phyloP scores from a whole-genome alignment of 2,329 filamentous ascomycete species.

The Phoma herbarum region DNA sequence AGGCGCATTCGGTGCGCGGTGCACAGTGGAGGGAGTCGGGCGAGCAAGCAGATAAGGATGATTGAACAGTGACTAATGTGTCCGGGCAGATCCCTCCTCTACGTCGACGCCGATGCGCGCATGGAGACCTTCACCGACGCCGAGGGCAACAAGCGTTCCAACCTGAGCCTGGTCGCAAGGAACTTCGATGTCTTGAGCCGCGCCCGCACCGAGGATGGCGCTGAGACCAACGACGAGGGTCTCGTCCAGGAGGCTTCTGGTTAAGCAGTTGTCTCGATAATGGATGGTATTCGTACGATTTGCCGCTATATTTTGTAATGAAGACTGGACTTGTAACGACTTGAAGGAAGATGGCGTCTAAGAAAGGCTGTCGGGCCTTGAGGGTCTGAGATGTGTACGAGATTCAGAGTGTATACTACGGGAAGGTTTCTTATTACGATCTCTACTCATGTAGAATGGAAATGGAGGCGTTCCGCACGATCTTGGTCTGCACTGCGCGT shows the following conservation, averaged over 20 bases:
- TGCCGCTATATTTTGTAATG: conserved; percentile 19
- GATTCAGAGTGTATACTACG: conserved; percentile 10
- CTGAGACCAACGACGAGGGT: conserved; percentile 45
- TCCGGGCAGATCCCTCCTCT: conserved; percentile 73
- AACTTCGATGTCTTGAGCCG: conserved; percentile 48
- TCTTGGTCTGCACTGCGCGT: not conserved
- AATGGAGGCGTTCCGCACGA: conserved; percentile 11
- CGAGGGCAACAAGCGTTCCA: conserved; percentile 72
- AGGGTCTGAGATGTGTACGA: not conserved
- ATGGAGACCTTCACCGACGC: conserved; percentile 68
- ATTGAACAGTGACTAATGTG: not conserved
- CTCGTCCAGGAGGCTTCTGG: conserved; percentile 42
- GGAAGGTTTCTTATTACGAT: conserved; percentile 36
- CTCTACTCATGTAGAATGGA: conserved; percentile 37
- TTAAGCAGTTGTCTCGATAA: conserved; percentile 15
- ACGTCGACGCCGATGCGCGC: conserved; percentile 81
- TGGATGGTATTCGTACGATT: conserved; percentile 8
- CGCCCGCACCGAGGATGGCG: conserved; percentile 31
- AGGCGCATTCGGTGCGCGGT: too few species aligned
- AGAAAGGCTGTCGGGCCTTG: not conserved
- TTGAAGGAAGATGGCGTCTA: not conserved
- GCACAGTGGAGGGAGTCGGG: not conserved
- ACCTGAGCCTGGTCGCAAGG: conserved; percentile 76
- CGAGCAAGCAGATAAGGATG: not conserved
- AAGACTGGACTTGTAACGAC: not conserved